Percentiles rank a stretch among this genome's conserved stretches.
These are phyloP conservation scores for Sphagnurus paluster DNA, from an alignment of 1,284 basidiomycete genomes.

Conservation along the genomic window DNA sequence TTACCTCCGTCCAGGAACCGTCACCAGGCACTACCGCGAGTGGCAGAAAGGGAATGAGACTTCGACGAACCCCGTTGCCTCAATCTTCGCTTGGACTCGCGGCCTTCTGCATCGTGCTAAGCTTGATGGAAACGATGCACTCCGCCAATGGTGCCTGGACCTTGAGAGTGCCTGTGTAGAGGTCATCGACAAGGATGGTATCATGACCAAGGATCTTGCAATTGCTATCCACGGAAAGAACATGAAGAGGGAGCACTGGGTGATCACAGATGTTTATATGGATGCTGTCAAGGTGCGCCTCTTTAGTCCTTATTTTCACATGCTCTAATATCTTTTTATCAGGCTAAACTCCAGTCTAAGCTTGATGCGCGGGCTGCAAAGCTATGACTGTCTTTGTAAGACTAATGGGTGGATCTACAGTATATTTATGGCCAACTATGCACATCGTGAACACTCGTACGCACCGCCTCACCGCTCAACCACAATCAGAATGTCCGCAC, in stretches of 20 bases:
- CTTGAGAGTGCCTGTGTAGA: constrained; percentile 91
- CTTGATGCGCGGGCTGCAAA: constrained; percentile 28
- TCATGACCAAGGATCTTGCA: constrained; percentile 98
- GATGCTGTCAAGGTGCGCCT: constrained; percentile 80
- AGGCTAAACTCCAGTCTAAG: constrained; percentile 63
- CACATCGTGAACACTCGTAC: not conserved
- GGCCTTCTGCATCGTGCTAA: constrained; percentile 93
- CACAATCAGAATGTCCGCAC: not conserved
- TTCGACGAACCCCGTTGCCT: constrained; percentile 97
- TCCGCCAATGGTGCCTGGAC: constrained; percentile 76
- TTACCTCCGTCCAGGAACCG: constrained; percentile 51
- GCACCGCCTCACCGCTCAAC: not conserved
- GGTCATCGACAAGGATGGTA: constrained; percentile 84
- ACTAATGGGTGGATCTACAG: not conserved
- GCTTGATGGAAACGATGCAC: constrained; percentile 81
- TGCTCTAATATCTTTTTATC: not conserved
- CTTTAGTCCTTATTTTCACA: not conserved
- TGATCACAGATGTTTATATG: constrained; percentile 89
- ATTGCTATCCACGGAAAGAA: constrained; percentile 92
- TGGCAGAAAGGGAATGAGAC: constrained; percentile 84
- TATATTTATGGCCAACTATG: constrained; percentile 1
- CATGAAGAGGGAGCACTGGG: constrained; percentile 93
- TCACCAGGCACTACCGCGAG: constrained; percentile 49
- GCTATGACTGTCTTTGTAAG: constrained; percentile 6
- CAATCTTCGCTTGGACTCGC: constrained; percentile 98